Base-by-base conservation (phyloP, 2,329 filamentous ascomycete species). In the Aspergillus piperis region DNA sequence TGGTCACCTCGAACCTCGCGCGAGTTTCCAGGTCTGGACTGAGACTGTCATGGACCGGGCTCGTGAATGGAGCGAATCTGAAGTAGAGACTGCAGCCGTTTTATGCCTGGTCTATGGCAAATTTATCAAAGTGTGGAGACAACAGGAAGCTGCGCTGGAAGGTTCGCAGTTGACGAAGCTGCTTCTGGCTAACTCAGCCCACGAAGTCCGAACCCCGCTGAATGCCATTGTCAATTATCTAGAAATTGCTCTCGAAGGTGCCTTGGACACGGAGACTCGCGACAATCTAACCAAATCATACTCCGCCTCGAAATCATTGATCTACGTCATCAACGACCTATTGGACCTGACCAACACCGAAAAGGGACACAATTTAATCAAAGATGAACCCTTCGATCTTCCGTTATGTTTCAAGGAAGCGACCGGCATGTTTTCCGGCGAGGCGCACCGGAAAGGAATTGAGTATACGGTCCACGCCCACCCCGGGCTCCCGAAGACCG, bases 191-290 rank as follows among this genome's bases (percentile, higher is more conserved):
- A 96, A 96, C 65, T 96, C 92, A 0, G 92, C 92, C 0, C 93
- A 96, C 65, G 92, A 96, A 78, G 91, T 96, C 8, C 88, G 93
- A 53, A 96, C 92, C 0, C 92, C 92, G 0, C 78, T 96, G 2
- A 96, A 96, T 70, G 92, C 92, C 15, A 96, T 96, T 69, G 96
- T 96, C 75, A 96, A 96, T 68, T 96, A 96, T 66, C 83, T 96
- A 1, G 92, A 96, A 68, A 96, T 96, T 64, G 92, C 92, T 0
- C 78, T 96, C 1, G 92, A 96, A 76, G 91, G 92, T 0, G 79
- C 82, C 0, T 79, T 96, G 3, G 92, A 96, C 64, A 80, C 86
- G 15, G 92, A 96, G 70, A 96, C 91, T 0, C 83, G 93, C 19
- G 92, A 96, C 5, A 96, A 95, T 62, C 79, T 96, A 5, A 84